Evolutionary conservation across 495 filamentous ascomycete species (phyloP).

Genomic region (Schizothecium vesticola): DNA sequence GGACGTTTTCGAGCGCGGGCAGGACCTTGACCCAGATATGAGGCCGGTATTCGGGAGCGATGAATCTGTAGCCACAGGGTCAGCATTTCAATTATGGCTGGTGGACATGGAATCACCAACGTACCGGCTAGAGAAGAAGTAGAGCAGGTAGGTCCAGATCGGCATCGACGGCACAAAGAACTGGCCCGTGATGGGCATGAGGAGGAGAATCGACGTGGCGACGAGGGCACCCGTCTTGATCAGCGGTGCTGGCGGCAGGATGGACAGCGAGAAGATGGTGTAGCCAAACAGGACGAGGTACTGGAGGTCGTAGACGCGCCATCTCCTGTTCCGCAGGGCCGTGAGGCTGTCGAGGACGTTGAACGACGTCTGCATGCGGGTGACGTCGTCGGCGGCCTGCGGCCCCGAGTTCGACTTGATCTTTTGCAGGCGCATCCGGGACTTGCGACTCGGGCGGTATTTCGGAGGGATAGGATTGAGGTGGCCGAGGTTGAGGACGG

Average conservation of each 20-base stretch:
- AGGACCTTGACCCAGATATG: conserved; percentile 93
- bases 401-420: conserved; percentile 64
- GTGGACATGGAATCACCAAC: conserved; percentile 26
- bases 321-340: conserved; percentile 66
- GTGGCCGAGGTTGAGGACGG: conserved; percentile 22
- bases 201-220: conserved; percentile 61
- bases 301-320: conserved; percentile 83
- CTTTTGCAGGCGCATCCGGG: conserved; percentile 58
- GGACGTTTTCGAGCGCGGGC: conserved; percentile 91
- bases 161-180: conserved; percentile 86
- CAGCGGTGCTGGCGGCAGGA: conserved; percentile 71
- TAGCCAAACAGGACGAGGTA: conserved; percentile 69
- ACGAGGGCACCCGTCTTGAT: conserved; percentile 64
- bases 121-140: conserved; percentile 89
- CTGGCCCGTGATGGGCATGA: conserved; percentile 82
- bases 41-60: conserved; percentile 76
- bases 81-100: not conserved
- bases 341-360: conserved; percentile 67
- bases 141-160: conserved; percentile 75
- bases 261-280: conserved; percentile 72
- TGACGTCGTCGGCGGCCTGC: conserved; percentile 40
- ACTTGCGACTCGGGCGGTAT: conserved; percentile 65
- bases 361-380: conserved; percentile 75
- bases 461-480: conserved; percentile 60
- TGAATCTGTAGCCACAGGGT: conserved; percentile 48